Evolutionary conservation across 495 filamentous ascomycete genomes (phyloP).

Genomic region (Chaetomidium leptoderma): DNA sequence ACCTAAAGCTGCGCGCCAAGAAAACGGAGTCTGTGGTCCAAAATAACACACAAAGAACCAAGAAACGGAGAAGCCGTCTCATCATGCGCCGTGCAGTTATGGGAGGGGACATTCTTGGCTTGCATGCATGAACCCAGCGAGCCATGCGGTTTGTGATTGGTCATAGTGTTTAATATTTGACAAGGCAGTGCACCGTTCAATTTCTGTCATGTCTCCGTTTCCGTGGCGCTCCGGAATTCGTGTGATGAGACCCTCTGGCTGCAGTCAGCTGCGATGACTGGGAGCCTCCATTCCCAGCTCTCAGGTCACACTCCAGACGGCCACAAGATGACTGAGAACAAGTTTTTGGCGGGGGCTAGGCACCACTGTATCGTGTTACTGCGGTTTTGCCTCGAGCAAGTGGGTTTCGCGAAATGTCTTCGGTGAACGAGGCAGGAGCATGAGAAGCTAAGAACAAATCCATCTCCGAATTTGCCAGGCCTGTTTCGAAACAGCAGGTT

Average conservation of each 20-base stretch:
- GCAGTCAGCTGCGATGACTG: background rate
- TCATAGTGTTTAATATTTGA: too few species aligned
- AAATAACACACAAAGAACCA: background rate
- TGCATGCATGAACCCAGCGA: too few species aligned
- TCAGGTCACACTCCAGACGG: background rate
- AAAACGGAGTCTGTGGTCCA: background rate
- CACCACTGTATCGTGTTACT: too few species aligned
- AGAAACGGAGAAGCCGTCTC: conserved; percentile 1
- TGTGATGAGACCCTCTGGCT: background rate
- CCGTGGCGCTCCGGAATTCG: background rate
- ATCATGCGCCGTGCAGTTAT: too few species aligned
- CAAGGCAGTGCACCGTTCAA: too few species aligned
- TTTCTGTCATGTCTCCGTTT: background rate
- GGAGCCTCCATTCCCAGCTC: background rate
- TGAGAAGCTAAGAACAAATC: background rate
- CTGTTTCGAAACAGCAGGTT: background rate
- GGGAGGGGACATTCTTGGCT: too few species aligned
- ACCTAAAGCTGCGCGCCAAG: conserved; percentile 6
- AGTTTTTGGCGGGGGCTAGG: background rate
- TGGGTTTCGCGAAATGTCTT: too few species aligned
- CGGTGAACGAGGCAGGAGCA: background rate
- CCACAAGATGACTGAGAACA: background rate
- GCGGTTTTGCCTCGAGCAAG: too few species aligned
- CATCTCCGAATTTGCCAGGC: background rate
- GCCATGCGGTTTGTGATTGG: background rate